Base-by-base conservation (phyloP, 2,329 filamentous ascomycete genomes). In the Metarhizium anisopliae region DNA sequence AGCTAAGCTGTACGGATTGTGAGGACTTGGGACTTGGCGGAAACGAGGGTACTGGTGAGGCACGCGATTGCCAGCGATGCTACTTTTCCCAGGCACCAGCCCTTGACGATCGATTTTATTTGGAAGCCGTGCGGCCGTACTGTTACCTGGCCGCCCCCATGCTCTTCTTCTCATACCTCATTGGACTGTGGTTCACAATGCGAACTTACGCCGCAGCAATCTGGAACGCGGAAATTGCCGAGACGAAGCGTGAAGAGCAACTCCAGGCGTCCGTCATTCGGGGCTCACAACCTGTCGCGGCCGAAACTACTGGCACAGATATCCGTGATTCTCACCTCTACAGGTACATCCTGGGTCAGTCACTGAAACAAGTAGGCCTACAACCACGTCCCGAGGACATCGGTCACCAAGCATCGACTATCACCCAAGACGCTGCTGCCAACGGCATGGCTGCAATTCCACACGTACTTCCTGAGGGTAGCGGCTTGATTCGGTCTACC, bases 201-300 rank as follows among this genome's bases (percentile, higher is more conserved):
- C n/a, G n/a, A n/a, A 99, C 94, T 0, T 95, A 99, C 68, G 94
- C 94, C 4, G 92, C 95, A 4, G 88, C 96, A 50, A 99, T 99
- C 61, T 99, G 94, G 94, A 94, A 91, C 64, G 87, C 82, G 8
- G 92, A 96, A 59, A 68, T 79, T 3, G 88, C 92, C 43, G 88
- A 92, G 71, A 92, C 90, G 73, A 86, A 83, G 64, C 76, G 82
- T 43, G 81, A 84, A 14, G 81, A 85, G 16, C 69, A 72, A 16
- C 62, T 72, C 55, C 70, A 71, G 25, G 59, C 67, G 32, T 68
- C 66, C 1, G 60, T 62, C 13, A 53, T 70, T 51, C 65, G 70
- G 32, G 59, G 71, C 29, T 71, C 72, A 18, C 72, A 74, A 45
- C 64, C 61, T 11, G 66, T 72, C 6, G 60, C 74, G 4, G 75